phyloP scores from a whole-genome alignment of 1,139 yeast genomes.

The Suhomyces taliae region DNA sequence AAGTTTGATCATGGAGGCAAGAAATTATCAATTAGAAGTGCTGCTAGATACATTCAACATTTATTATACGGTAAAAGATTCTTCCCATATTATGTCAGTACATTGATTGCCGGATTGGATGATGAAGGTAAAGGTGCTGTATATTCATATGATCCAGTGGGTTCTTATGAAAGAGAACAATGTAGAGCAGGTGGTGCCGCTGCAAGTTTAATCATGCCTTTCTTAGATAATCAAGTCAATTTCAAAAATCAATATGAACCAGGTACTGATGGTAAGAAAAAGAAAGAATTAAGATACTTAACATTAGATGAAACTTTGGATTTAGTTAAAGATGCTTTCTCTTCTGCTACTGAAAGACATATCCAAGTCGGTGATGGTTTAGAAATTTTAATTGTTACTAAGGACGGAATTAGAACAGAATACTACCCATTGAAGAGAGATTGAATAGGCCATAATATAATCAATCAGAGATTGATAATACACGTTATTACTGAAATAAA shows the following conservation, averaged over 20 bases:
- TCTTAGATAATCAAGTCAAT: conserved; percentile 94
- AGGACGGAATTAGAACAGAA: conserved; percentile 86
- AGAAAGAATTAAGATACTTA: conserved; percentile 62
- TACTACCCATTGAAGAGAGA: conserved; percentile 87
- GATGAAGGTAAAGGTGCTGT: conserved; percentile 95
- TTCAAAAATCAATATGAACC: conserved; percentile 91
- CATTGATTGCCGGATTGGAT: conserved; percentile 92
- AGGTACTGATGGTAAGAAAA: conserved; percentile 64
- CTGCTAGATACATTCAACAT: conserved; percentile 92
- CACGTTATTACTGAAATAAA: no score
- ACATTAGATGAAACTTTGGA: conserved; percentile 80
- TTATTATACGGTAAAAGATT: conserved; percentile 88
- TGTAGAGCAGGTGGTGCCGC: conserved; percentile 99
- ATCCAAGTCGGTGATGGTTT: conserved; percentile 97
- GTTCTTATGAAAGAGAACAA: conserved; percentile 95
- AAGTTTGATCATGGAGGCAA: conserved; percentile 82
- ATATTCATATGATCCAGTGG: conserved; percentile 96
- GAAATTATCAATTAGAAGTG: conserved; percentile 64
- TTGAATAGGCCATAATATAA: conserved; percentile 28
- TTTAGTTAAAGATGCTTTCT: conserved; percentile 88
- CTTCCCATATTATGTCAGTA: conserved; percentile 95
- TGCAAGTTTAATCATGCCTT: conserved; percentile 93
- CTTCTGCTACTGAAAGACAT: conserved; percentile 97
- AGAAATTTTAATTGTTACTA: conserved; percentile 86
- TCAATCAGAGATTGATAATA: not conserved